Percentiles rank a stretch among this genome's conserved stretches.
phyloP scores from a whole-genome alignment of 345 rosid genomes.

The Salix exigua region DNA sequence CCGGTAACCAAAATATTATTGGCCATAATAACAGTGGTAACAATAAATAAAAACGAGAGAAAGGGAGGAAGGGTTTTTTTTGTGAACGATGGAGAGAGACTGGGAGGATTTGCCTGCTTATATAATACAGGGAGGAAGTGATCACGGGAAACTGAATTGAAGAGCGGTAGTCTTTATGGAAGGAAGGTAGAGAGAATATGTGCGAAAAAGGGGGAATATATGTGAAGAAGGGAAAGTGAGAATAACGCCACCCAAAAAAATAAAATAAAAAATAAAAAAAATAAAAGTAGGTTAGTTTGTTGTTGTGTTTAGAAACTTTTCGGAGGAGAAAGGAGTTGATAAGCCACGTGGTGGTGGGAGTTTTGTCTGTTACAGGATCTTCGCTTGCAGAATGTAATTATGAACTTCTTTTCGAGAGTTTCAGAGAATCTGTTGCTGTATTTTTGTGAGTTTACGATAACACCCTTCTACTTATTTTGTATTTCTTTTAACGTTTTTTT shows the following conservation, averaged over 20 bases:
- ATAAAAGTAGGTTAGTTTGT: background rate
- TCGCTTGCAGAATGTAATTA: background rate
- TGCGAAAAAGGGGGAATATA: background rate
- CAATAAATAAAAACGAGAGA: background rate
- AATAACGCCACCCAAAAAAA: background rate
- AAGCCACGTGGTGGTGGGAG: background rate
- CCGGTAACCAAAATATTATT: conserved; percentile 73
- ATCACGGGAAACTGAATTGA: background rate
- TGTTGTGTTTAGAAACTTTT: background rate
- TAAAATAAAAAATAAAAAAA: too few relatives aligned
- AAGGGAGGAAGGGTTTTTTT: background rate
- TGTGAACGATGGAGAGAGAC: background rate
- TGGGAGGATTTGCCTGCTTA: background rate
- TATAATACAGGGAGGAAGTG: background rate
- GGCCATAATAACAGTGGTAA: conserved; percentile 26
- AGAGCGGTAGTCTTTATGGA: background rate
- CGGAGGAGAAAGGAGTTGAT: background rate
- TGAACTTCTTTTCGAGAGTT: background rate
- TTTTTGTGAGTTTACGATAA: too few relatives aligned
- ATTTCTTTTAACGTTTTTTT: too few relatives aligned
- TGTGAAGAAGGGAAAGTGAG: background rate
- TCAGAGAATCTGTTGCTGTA: too few relatives aligned
- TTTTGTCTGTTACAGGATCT: background rate
- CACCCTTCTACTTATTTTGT: too few relatives aligned
- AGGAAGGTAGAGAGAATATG: too few relatives aligned